phyloP scores from a whole-genome alignment of 192 early-diverging fungal genomes.

The Cetraspora pellucida region DNA sequence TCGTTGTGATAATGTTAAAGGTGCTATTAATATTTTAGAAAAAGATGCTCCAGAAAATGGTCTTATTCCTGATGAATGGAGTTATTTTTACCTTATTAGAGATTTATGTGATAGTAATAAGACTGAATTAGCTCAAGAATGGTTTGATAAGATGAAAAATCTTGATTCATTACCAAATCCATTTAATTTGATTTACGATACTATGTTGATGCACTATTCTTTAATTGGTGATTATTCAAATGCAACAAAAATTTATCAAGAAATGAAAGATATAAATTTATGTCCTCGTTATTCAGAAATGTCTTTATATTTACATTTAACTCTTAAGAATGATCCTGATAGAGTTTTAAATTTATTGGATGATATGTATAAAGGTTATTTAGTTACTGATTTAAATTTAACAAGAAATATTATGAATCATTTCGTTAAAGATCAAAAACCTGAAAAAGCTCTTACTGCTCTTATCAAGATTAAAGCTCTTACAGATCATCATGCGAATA shows the following conservation, averaged over 20 bases:
- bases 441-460: not conserved
- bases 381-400: not conserved
- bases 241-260: constrained; percentile 13
- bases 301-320: constrained; percentile 1
- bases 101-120: constrained; percentile 15
- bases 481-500: not conserved
- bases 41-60: not conserved
- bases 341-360: not conserved
- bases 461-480: not conserved
- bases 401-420: constrained; percentile 1
- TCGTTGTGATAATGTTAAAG: not conserved
- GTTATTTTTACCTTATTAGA: constrained; percentile 23
- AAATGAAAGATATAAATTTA: not conserved
- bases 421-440: not conserved
- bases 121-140: not conserved
- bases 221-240: constrained; percentile 6
- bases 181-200: not conserved
- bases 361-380: not conserved
- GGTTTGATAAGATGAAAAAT: constrained; percentile 3
- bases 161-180: not conserved
- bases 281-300: not conserved
- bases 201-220: constrained; percentile 19
- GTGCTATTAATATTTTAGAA: constrained; percentile 18
- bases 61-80: constrained; percentile 2
- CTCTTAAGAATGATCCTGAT: constrained; percentile 1